phyloP scores from a whole-genome alignment of 2,329 filamentous ascomycete genomes.

The Cylindrodendrum hubeiense region DNA sequence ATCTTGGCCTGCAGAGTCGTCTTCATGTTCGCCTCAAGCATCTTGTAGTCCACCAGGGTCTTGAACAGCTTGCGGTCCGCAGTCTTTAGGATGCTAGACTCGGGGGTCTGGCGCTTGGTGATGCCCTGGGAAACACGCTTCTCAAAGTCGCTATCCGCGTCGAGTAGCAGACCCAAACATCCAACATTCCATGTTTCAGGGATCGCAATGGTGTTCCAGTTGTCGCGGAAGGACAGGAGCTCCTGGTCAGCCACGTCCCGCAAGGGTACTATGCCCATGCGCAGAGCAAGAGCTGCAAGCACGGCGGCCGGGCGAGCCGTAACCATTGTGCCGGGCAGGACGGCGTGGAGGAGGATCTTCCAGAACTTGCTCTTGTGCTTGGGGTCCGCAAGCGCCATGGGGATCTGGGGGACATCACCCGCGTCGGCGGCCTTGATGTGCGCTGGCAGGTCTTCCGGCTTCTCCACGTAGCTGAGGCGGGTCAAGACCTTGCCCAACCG shows the following conservation, averaged over 20 bases:
- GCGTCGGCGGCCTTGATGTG: slow-evolving; percentile 53
- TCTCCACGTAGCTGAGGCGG: slow-evolving; percentile 57
- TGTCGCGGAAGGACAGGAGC: slow-evolving; percentile 54
- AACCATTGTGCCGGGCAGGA: slow-evolving; percentile 62
- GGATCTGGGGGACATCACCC: slow-evolving; percentile 56
- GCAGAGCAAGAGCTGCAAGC: slow-evolving; percentile 61
- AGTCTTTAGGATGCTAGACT: slow-evolving; percentile 47
- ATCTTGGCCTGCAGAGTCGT: slow-evolving; percentile 57
- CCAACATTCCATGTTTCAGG: slow-evolving; percentile 63
- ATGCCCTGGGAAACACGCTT: slow-evolving; percentile 42
- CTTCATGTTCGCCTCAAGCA: slow-evolving; percentile 59
- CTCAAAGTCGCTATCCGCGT: slow-evolving; percentile 56
- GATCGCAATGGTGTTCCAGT: slow-evolving; percentile 61
- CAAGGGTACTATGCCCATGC: slow-evolving; percentile 59
- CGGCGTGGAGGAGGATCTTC: slow-evolving; percentile 60
- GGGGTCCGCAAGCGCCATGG: slow-evolving; percentile 53
- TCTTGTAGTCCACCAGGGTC: slow-evolving; percentile 59
- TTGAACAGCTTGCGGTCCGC: slow-evolving; percentile 57
- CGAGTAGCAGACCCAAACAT: slow-evolving; percentile 60
- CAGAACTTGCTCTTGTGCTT: slow-evolving; percentile 57
- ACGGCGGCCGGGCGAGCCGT: slow-evolving; percentile 58
- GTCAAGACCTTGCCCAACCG: slow-evolving; percentile 62
- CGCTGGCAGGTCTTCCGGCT: slow-evolving; percentile 54
- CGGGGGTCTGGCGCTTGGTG: slow-evolving; percentile 24
- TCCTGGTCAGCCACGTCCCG: slow-evolving; percentile 55